Evolutionary conservation across 1,139 yeast species (phyloP).

Genomic region (Candida glucosophila): DNA sequence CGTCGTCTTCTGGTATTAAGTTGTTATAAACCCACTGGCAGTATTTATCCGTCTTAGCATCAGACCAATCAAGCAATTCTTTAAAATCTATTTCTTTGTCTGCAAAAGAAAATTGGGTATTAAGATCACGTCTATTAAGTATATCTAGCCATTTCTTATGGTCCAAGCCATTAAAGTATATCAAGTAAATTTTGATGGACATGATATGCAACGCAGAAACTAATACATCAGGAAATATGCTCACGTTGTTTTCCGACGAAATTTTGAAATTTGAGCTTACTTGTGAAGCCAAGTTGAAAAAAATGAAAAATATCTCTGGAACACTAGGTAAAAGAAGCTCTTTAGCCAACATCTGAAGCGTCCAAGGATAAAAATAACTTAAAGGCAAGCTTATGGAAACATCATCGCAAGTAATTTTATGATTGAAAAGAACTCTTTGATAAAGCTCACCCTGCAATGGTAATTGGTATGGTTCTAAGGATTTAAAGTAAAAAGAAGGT

Average conservation of each 20-base stretch:
- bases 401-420: too few relatives aligned
- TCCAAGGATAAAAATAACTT: slow-evolving; percentile 26
- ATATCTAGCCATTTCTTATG: slow-evolving; percentile 16
- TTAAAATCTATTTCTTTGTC: slow-evolving; percentile 4
- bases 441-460: slow-evolving; percentile 23
- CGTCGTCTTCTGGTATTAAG: slow-evolving; percentile 17
- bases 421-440: slow-evolving; percentile 9
- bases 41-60: slow-evolving; percentile 27
- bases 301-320: slow-evolving; percentile 18
- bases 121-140: slow-evolving; percentile 12
- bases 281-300: slow-evolving; percentile 8
- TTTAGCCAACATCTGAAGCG: slow-evolving; percentile 19
- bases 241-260: slow-evolving; percentile 2
- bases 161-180: slow-evolving; percentile 8
- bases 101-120: slow-evolving; percentile 13
- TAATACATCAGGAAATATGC: slow-evolving; percentile 22
- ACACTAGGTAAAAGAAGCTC: slow-evolving; percentile 22
- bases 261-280: slow-evolving; percentile 5
- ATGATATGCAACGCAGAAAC: slow-evolving; percentile 16
- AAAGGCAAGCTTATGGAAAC: too few relatives aligned
- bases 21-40: slow-evolving; percentile 32
- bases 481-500: slow-evolving; percentile 14
- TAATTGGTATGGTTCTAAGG: slow-evolving; percentile 20
- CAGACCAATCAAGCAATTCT: slow-evolving; percentile 31
- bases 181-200: slow-evolving; percentile 21